Evolutionary conservation across 2,329 filamentous ascomycete genomes (phyloP), one percentile per base, ranked within the genome.

Genomic region (Penicillium sclerotigenum): DNA sequence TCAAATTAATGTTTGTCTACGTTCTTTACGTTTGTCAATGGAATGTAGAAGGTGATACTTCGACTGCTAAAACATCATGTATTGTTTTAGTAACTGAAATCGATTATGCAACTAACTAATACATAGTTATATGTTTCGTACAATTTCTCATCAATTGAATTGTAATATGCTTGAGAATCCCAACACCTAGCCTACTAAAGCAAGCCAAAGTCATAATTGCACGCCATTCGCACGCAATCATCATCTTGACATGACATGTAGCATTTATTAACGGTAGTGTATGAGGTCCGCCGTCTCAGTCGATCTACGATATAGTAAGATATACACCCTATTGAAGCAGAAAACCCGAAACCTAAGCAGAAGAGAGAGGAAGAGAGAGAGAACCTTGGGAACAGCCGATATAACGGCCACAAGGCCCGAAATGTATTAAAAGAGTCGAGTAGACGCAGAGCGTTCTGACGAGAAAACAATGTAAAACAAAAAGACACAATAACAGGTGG

Each of bases 361-460:
- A 43, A 26, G 14, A 50, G n/a, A 56, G 10, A 56, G n/a, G n/a
- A 54, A 54, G n/a, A 48, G 26, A 38, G 47, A 14, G 24, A 37
- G 37, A 24, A 33, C 20, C 13, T 1, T 34, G 29, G 34, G 37
- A 47, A 52, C 38, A 52, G 28, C 47, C 47, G 47, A 29, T 41
- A 46, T 38, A 52, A 56, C 34, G 34, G 53, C 47, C 53, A 41
- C 41, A 52, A 41, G 53, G 47, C 47, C 53, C 41, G 53, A 52
- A 56, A 56, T 56, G 41, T 56, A 56, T 56, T 56, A 56, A 40
- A 29, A 10, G 40, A 38, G 40, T 33, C 52, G 26, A 51, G 38
- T 29, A 54, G 16, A 50, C 10, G 47, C 47, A 50, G 33, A 24
- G 47, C 47, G 50, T 50, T 57, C 28, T 41, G 29, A 28, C 47